Evolutionary conservation across 2,329 filamentous ascomycete genomes (phyloP).

Genomic region (Fusarium pseudograminearum): DNA sequence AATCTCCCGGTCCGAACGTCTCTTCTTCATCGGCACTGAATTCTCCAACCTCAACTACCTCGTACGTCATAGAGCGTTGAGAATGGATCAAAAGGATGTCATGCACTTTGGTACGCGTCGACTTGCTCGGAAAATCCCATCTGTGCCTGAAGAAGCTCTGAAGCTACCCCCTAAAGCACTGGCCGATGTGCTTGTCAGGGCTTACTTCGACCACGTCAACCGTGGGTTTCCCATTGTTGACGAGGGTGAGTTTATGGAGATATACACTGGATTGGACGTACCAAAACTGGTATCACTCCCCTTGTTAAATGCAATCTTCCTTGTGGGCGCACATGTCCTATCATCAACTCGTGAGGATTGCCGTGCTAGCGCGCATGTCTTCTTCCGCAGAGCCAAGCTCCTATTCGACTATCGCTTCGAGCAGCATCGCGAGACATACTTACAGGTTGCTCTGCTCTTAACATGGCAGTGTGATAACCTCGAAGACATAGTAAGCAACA

Average conservation of each 20-base stretch:
- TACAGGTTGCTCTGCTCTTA: conserved; percentile 66
- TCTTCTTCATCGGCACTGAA: conserved; percentile 67
- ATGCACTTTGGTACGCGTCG: conserved; percentile 53
- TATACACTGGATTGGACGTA: conserved; percentile 60
- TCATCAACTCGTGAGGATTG: conserved; percentile 56
- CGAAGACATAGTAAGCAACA: conserved; percentile 66
- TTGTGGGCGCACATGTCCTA: conserved; percentile 65
- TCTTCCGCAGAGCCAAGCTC: conserved; percentile 65
- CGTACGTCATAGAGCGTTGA: conserved; percentile 60
- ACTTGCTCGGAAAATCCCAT: conserved; percentile 54
- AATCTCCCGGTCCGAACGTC: conserved; percentile 61
- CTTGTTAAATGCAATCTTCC: conserved; percentile 62
- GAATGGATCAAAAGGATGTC: conserved; percentile 44
- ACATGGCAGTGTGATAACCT: conserved; percentile 68
- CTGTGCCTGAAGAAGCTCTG: conserved; percentile 60
- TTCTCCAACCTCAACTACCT: conserved; percentile 68
- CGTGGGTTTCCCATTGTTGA: conserved; percentile 65
- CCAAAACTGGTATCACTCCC: conserved; percentile 60
- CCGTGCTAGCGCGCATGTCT: conserved; percentile 56
- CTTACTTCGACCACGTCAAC: conserved; percentile 65
- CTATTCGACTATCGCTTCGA: conserved; percentile 66
- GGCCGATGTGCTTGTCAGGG: conserved; percentile 62
- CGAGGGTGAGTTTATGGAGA: conserved; percentile 63
- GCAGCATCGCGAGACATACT: conserved; percentile 63
- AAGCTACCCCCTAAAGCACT: conserved; percentile 61